Base-by-base conservation (phyloP, 768 basidiomycete species). In the Phanerochaete carnosa region DNA sequence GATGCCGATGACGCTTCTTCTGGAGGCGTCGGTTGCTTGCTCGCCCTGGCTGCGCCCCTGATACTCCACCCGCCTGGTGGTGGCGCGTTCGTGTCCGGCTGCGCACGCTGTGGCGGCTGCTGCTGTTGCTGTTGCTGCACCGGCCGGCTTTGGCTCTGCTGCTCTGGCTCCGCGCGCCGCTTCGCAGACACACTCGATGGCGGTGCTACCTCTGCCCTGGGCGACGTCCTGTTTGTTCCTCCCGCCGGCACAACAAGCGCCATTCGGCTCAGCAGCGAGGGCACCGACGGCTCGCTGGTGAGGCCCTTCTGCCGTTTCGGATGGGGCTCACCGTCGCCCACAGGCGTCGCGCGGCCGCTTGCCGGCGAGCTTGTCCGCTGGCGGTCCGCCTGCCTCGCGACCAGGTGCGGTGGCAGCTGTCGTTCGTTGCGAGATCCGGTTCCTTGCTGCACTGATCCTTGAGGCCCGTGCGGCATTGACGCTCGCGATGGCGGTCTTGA, bases 61-160 rank as follows among this genome's bases (percentile, higher is more conserved):
- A 85, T 85, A 63, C 80, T 83, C 62, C 72, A 79, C 43, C 80
- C 83, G n/a, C 73, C 75, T 45, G 69, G 67, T 12, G 77, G 76
- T 15, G 39, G 29, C 63, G 65, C 66, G 60, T 69, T 72, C 1
- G 22, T 23, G 66, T 76, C 72, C 56, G 67, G 67, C 39, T 43
- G 39, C 39, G 39, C 39, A 9, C 11, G 49, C 73, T 72, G 45
- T 67, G 62, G 39, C 19, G 11, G 11, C 39, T 9, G 39, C 39
- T 43, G 33, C 13, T 35, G 33, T 13, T 35, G 33, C 13, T 35
- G 33, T 6, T 35, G 13, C 6, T 6, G 33, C 33, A 13, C 33
- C 33, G 7, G 33, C 33, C 13, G 33, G 33, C 13, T 13, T 35
- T 35, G n/a, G n/a, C n/a, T n/a, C n/a, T n/a, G n/a, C n/a, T n/a